phyloP scores from a whole-genome alignment of 331 rosid genomes.

The Arachis monticola region DNA sequence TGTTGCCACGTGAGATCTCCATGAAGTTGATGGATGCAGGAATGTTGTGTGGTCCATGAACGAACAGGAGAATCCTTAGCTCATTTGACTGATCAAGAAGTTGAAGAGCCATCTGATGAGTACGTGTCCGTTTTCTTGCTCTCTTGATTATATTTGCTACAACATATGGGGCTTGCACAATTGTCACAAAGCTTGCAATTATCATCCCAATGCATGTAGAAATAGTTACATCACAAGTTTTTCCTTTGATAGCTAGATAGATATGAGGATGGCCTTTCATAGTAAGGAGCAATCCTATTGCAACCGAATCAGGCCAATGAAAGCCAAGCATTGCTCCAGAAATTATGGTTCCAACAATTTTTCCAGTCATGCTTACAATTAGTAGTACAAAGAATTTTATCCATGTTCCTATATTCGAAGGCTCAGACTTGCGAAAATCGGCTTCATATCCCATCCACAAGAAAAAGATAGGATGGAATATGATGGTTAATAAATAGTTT shows the following conservation, averaged over 20 bases:
- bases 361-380: constrained; percentile 50
- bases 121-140: constrained; percentile 71
- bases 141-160: constrained; percentile 67
- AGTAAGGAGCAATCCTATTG: constrained; percentile 76
- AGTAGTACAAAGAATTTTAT: constrained; percentile 45
- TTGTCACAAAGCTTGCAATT: constrained; percentile 60
- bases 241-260: constrained; percentile 66
- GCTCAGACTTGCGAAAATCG: constrained; percentile 43
- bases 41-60: constrained; percentile 66
- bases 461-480: constrained; percentile 79
- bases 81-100: constrained; percentile 63
- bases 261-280: constrained; percentile 84
- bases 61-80: constrained; percentile 59
- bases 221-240: constrained; percentile 51
- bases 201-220: constrained; percentile 64
- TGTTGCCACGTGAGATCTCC: constrained; percentile 66
- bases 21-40: constrained; percentile 65
- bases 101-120: constrained; percentile 72
- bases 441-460: constrained; percentile 82
- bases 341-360: constrained; percentile 64
- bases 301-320: constrained; percentile 84
- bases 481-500: constrained; percentile 59
- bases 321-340: constrained; percentile 68
- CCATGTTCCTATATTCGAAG: constrained; percentile 52
- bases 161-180: constrained; percentile 63